Evolutionary conservation across 768 basidiomycete species (phyloP).

Genomic region (Russula olivacea): DNA sequence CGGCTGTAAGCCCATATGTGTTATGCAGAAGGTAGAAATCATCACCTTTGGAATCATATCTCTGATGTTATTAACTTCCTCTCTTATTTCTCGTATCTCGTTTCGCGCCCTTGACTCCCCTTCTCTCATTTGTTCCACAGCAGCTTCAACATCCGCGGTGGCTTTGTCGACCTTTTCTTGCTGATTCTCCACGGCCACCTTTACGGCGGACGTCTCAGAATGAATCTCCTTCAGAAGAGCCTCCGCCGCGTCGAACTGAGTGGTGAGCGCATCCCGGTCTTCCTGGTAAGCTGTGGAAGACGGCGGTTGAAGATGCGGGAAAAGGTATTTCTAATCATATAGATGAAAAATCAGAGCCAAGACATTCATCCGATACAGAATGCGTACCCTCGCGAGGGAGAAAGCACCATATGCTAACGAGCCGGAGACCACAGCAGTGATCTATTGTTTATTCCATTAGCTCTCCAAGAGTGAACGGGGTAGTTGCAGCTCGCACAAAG

Average conservation of each 20-base stretch:
- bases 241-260: constrained; percentile 88
- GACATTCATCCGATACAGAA: not conserved
- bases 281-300: constrained; percentile 82
- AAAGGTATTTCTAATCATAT: constrained; percentile 70
- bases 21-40: constrained; percentile 14
- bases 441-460: constrained; percentile 42
- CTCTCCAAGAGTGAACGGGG: constrained; percentile 21
- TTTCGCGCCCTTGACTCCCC: constrained; percentile 74
- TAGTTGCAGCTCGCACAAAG: constrained; percentile 56
- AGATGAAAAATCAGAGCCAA: constrained; percentile 5
- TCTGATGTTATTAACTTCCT: constrained; percentile 83
- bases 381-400: constrained; percentile 66
- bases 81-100: constrained; percentile 87
- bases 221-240: constrained; percentile 76
- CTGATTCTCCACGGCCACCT: constrained; percentile 70
- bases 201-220: constrained; percentile 65
- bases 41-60: constrained; percentile 90
- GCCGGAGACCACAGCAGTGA: constrained; percentile 88
- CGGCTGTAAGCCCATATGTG: constrained; percentile 1
- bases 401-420: constrained; percentile 74
- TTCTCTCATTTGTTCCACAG: constrained; percentile 68
- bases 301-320: constrained; percentile 89
- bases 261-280: constrained; percentile 76
- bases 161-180: constrained; percentile 64
- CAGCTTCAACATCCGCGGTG: constrained; percentile 64